Conservation (phyloP, 495 filamentous ascomycete genomes). For the Diplogelasinospora grovesii region DNA sequence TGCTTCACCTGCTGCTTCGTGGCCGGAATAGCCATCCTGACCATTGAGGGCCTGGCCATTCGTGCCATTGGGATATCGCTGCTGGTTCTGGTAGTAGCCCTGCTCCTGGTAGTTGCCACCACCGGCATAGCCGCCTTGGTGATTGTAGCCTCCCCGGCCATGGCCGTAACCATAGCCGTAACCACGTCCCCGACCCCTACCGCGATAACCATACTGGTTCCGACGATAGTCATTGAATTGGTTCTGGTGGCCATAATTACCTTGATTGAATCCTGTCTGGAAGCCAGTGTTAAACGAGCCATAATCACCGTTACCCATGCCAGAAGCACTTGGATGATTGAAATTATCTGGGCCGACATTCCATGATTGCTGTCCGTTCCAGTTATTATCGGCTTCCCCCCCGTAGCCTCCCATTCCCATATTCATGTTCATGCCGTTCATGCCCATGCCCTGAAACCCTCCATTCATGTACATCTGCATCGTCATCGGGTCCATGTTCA, state of each 20-base stretch:
- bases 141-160: constrained; percentile 36
- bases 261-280: constrained; percentile 51
- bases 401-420: constrained; percentile 82
- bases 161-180: constrained; percentile 47
- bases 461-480: constrained; percentile 84
- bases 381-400: constrained; percentile 49
- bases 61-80: constrained; percentile 6
- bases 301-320: constrained; percentile 75
- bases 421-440: constrained; percentile 86
- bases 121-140: constrained; percentile 3
- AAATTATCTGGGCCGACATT: constrained; percentile 68
- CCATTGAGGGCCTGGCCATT: constrained; percentile 11
- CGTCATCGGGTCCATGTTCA: constrained; percentile 84
- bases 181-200: constrained; percentile 63
- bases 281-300: constrained; percentile 74
- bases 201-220: constrained; percentile 43
- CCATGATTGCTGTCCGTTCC: constrained; percentile 66
- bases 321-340: constrained; percentile 64
- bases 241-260: constrained; percentile 54
- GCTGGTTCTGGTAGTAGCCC: constrained; percentile 26
- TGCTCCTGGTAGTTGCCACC: constrained; percentile 29
- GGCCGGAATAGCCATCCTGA: constrained; percentile 7
- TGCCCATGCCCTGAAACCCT: constrained; percentile 79
- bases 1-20: constrained; percentile 12
- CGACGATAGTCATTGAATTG: constrained; percentile 60